These are phyloP conservation scores for Phytopythium montanum DNA, from an alignment of 352 stramenopile genomes.

Conservation along the genomic window DNA sequence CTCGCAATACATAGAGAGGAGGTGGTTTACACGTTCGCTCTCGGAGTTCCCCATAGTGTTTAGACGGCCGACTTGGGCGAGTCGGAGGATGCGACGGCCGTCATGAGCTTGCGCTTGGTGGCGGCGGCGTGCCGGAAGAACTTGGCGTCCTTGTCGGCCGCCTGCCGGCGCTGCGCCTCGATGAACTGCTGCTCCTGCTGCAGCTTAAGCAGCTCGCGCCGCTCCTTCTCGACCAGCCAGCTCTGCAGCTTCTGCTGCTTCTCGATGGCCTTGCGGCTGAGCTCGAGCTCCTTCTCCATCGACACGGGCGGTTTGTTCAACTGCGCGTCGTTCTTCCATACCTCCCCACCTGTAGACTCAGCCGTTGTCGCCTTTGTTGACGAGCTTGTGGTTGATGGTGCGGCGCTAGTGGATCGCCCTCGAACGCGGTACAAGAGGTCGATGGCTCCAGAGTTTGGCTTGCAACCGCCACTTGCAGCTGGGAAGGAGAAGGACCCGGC, in stretches of 20 bases:
- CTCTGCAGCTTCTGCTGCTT: slow-evolving; percentile 89
- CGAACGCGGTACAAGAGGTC: slow-evolving; percentile 70
- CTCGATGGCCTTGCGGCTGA: slow-evolving; percentile 79
- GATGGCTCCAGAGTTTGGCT: slow-evolving; percentile 15
- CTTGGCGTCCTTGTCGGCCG: slow-evolving; percentile 70
- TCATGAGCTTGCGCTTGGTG: slow-evolving; percentile 62
- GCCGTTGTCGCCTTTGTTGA: not conserved
- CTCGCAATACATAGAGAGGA: not conserved
- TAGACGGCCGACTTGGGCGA: not conserved
- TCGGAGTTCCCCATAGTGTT: not conserved
- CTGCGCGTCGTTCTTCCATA: slow-evolving; percentile 46
- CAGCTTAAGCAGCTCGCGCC: slow-evolving; percentile 74
- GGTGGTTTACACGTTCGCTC: slow-evolving; percentile 2
- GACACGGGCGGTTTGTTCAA: slow-evolving; percentile 21
- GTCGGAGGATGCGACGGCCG: slow-evolving; percentile 3
- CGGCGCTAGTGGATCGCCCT: slow-evolving; percentile 34
- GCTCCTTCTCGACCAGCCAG: slow-evolving; percentile 89
- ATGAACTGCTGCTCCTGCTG: slow-evolving; percentile 74
- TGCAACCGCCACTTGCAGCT: slow-evolving; percentile 2
- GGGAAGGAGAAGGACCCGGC: slow-evolving; percentile 24
- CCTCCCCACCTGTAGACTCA: slow-evolving; percentile 16
- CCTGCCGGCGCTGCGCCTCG: slow-evolving; percentile 60
- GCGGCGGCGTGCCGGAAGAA: slow-evolving; percentile 74
- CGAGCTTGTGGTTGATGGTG: slow-evolving; percentile 1
- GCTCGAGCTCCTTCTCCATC: slow-evolving; percentile 59